Evolutionary conservation across 2,329 filamentous ascomycete genomes (phyloP).

Genomic region (Cordyceps farinosa): DNA sequence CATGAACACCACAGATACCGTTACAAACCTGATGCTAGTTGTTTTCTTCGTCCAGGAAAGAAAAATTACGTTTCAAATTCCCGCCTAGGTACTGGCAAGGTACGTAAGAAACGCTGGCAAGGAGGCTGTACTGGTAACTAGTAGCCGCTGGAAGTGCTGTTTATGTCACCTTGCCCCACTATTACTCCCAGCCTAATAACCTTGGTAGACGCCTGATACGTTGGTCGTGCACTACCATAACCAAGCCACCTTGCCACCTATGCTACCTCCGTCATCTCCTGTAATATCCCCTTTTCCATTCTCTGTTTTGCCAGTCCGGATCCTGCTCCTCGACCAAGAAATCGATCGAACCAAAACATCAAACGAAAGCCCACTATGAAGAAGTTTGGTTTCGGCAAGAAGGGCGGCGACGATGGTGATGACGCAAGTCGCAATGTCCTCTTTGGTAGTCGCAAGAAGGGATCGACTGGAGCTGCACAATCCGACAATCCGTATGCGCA

Average conservation of each 20-base stretch:
- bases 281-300: neutral
- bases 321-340: neutral
- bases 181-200: neutral
- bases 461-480: constrained; percentile 39
- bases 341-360: neutral
- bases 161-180: neutral
- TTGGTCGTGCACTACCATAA: constrained; percentile 2
- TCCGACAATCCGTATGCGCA: constrained; percentile 57
- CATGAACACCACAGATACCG: no score
- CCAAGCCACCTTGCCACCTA: constrained; percentile 8
- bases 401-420: constrained; percentile 46
- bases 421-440: constrained; percentile 48
- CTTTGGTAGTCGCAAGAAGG: constrained; percentile 52
- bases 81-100: neutral
- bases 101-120: neutral
- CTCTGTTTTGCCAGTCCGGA: neutral
- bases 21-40: no score
- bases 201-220: constrained; percentile 2
- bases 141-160: neutral
- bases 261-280: neutral
- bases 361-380: constrained; percentile 42
- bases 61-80: neutral
- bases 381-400: constrained; percentile 59
- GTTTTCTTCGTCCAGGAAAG: no score
- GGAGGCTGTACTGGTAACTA: neutral